Percentiles rank a stretch among this genome's conserved stretches.
Conservation (phyloP, 257 asterid species). For the Lithospermum erythrorhizon region DNA sequence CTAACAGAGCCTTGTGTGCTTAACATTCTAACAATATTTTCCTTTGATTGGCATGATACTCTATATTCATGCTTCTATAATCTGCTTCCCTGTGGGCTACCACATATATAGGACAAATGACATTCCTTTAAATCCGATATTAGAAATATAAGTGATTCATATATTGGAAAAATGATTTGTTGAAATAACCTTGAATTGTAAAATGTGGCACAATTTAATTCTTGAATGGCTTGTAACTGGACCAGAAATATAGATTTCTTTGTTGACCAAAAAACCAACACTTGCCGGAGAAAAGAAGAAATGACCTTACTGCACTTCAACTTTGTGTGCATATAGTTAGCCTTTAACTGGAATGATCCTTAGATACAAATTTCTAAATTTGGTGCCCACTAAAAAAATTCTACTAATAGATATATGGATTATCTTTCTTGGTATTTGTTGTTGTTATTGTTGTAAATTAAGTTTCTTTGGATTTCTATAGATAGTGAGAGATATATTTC, state of each 20-base stretch:
- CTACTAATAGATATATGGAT: background rate
- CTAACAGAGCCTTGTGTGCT: background rate
- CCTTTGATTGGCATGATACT: background rate
- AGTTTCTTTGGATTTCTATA: background rate
- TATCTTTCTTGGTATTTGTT: background rate
- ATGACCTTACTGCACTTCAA: background rate
- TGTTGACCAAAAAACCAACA: background rate
- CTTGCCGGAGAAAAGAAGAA: background rate
- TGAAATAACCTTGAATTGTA: background rate
- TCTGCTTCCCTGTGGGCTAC: too few species aligned
- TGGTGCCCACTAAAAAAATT: background rate
- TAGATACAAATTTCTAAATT: background rate
- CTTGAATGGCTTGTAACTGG: background rate
- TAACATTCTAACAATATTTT: background rate
- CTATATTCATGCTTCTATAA: too few species aligned
- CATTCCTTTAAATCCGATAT: too few species aligned
- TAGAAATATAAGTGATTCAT: too few species aligned
- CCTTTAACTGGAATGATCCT: background rate
- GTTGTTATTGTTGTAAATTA: too few species aligned
- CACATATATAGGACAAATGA: too few species aligned
- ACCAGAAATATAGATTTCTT: background rate
- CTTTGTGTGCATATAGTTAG: background rate
- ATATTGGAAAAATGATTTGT: background rate
- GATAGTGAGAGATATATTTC: background rate
- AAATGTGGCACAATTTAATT: background rate